These are phyloP conservation scores for Epicoccum sorghinum DNA, from an alignment of 2,329 filamentous ascomycete genomes.

Conservation along the genomic window DNA sequence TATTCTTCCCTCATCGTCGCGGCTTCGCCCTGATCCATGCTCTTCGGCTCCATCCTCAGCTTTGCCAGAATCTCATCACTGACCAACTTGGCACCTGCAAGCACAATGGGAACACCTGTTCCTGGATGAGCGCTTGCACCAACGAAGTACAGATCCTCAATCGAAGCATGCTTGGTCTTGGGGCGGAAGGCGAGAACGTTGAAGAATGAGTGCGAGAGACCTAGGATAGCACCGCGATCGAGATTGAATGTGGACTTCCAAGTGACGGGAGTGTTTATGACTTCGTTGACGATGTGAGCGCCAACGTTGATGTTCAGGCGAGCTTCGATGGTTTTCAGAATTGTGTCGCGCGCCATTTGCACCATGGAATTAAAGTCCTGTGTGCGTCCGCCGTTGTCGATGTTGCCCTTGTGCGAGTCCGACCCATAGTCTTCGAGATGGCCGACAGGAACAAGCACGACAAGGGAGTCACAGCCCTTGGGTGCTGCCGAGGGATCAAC, in stretches of 20 bases:
- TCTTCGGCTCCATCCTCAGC: conserved; percentile 22
- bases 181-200: conserved; percentile 73
- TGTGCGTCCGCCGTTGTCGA: conserved; percentile 50
- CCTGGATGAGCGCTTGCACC: conserved; percentile 78
- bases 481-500: conserved; percentile 73
- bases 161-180: conserved; percentile 58
- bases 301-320: conserved; percentile 65
- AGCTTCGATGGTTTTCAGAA: conserved; percentile 65
- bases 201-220: conserved; percentile 74
- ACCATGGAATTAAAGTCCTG: conserved; percentile 69
- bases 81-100: conserved; percentile 71
- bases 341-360: conserved; percentile 61
- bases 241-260: conserved; percentile 76
- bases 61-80: conserved; percentile 59
- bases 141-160: conserved; percentile 69
- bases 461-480: conserved; percentile 66
- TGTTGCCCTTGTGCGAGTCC: conserved; percentile 47
- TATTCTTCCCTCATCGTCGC: conserved; percentile 14
- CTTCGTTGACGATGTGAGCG: conserved; percentile 63
- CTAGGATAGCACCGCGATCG: conserved; percentile 75
- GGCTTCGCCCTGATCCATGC: conserved; percentile 9
- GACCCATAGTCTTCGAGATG: conserved; percentile 60
- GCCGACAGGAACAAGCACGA: conserved; percentile 75
- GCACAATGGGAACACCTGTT: conserved; percentile 75
- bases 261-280: conserved; percentile 67